Base-by-base conservation (phyloP, 371 early-diverging fungal genomes). In the Mucor indicus region DNA sequence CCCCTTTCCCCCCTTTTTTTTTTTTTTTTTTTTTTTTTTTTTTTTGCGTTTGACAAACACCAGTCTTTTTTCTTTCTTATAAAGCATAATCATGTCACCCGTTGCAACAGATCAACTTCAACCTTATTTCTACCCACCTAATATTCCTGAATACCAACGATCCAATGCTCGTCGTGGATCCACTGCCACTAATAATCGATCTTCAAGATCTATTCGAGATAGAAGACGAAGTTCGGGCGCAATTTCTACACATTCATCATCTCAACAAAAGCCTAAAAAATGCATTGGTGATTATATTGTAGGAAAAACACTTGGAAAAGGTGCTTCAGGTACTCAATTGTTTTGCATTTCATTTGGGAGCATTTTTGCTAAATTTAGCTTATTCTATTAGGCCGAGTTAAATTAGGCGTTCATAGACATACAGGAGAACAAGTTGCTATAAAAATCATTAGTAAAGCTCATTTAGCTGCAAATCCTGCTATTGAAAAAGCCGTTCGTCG, bases 401-500 rank as follows among this genome's bases (percentile, higher is more conserved):
- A 75, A 44, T 43, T 75, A 23, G 74, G 74, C 16, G 59, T 65
- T 22, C 74, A 73, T 38, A 46, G 57, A 39, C 35, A 51, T 17
- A 73, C 74, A 31, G 74, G 74, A 38, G 74, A 73, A 42, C 65
- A 73, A 46, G 67, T 73, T 13, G 75, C 75, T 9, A 71, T 75
- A 47, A 75, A 75, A 53, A 75, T 75, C 12, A 75, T 75, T 20
- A 71, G 69, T 41, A 75, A 75, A 53, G 52, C 69, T 2, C 72
- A 75, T 38, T 50, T 75, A 44, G 69, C 70, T 27, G 59, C 66
- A 21, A 61, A 84, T 73, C 74, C 80, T 60, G 52, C 85, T 57
- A 57, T 80, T 72, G 62, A 86, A 75, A 67, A 86, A 75, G 72
- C 75, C 11, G 85, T 89, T 31, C 67, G 79, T 38, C 68, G 81